These are phyloP conservation scores for Hygrophoropsis aurantiaca DNA, from an alignment of 768 basidiomycete species.

Conservation along the genomic window DNA sequence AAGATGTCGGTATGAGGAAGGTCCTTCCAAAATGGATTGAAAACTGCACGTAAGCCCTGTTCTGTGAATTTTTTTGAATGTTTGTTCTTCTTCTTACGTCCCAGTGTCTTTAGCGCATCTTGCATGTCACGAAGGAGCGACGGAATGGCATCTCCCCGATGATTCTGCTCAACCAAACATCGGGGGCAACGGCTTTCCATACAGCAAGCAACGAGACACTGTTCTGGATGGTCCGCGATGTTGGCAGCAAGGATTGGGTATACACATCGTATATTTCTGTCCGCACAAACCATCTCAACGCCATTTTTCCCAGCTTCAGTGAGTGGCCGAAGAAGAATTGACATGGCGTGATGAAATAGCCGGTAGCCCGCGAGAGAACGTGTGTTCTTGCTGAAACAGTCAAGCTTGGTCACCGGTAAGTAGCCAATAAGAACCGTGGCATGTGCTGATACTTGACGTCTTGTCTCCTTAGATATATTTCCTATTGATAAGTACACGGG, in stretches of 20 bases:
- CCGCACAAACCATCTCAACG: conserved; percentile 33
- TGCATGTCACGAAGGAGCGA: not conserved
- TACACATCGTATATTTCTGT: conserved; percentile 29
- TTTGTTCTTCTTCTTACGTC: not conserved
- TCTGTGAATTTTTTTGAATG: not conserved
- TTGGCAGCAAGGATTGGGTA: conserved; percentile 41
- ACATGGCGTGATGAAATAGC: conserved; percentile 1
- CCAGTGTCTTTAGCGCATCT: not conserved
- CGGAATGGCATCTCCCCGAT: not conserved
- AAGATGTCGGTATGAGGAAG: conserved; percentile 42
- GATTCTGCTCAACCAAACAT: not conserved
- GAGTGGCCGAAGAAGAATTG: conserved; percentile 29
- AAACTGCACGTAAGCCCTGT: conserved; percentile 6
- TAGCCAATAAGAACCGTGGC: conserved; percentile 15
- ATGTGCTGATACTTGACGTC: not conserved
- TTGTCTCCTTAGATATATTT: not conserved
- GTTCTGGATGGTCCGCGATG: conserved; percentile 45
- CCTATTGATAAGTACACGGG: conserved; percentile 2
- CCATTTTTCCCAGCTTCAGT: conserved; percentile 28
- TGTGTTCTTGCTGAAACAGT: conserved; percentile 16
- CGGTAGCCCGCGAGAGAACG: conserved; percentile 1
- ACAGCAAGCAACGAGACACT: conserved; percentile 34
- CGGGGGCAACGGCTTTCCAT: conserved; percentile 25
- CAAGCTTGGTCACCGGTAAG: conserved; percentile 25
- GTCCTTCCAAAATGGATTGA: conserved; percentile 39